Evolutionary conservation across 2,329 filamentous ascomycete genomes (phyloP), one percentile per base, ranked within the genome.

Genomic region (Gaeumannomyces tritici): DNA sequence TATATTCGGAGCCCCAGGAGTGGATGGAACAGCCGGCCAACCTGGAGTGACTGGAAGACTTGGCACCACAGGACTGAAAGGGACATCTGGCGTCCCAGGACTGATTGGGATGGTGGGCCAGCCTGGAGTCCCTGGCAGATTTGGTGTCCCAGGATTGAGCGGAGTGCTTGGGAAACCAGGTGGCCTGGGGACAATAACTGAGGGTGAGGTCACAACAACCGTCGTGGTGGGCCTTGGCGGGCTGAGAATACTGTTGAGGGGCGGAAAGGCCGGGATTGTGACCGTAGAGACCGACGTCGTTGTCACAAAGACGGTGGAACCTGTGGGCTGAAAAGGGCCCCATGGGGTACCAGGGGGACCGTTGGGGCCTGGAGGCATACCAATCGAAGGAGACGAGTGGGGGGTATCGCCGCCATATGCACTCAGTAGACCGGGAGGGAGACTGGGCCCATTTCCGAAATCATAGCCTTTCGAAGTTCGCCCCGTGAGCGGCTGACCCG

Each of bases 261-360:
- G 26, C 24, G 55, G 26, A 24, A 51, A 21, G 60, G 21, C 29
- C 21, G 60, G 60, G 24, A 61, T n/a, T 24, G 54, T 61, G 11
- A 56, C 27, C 12, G 60, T 61, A 18, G 60, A 61, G 3, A 56
- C 29, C n/a, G 60, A 33, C 11, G 60, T 61, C 26, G 60, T 61
- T 28, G 60, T 61, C 29, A 55, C 28, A 12, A 61, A 61, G 9
- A 61, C 60, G 9, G 60, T 61, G 18, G 60, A 60, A 9, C 26
- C 42, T 24, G 42, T 51, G 42, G 42, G 42, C 42, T 18, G 42
- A 24, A 51, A 51, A 51, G 42, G 42, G 42, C 42, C 42, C 42
- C 42, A 51, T 21, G 42, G 42, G 42, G 42, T 51, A 24, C 42
- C n/a, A 8, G 42, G 21, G 21, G 59, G 59, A 60, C 27, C 18